A percentile compares a stretch with the other conserved stretches of the same genome.
Conservation (phyloP, 2,329 filamentous ascomycete genomes). For the Sclerotinia borealis region DNA sequence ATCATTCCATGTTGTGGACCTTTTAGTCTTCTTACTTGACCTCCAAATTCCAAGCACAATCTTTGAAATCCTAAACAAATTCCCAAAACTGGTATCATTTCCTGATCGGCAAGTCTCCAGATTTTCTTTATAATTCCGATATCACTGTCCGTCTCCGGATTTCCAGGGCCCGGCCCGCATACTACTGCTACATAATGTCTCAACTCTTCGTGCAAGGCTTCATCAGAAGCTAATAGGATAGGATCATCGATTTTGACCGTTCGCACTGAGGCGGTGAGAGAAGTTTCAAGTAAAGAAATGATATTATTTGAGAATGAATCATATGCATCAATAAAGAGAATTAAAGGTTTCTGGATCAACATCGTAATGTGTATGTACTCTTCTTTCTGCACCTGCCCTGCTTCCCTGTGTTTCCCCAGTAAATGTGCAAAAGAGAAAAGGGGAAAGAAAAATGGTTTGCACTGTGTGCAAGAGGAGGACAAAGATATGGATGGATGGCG, state of each 20-base stretch:
- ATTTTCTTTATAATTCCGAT: conserved; percentile 75
- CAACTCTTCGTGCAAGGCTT: conserved; percentile 45
- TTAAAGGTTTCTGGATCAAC: conserved; percentile 34
- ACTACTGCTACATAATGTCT: conserved; percentile 74
- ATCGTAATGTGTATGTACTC: conserved; percentile 19
- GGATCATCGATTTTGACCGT: conserved; percentile 67
- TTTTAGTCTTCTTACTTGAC: conserved; percentile 45
- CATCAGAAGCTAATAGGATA: conserved; percentile 38
- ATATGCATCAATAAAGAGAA: conserved; percentile 91
- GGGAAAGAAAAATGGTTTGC: background rate
- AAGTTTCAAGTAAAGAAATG: conserved; percentile 68
- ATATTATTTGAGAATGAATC: conserved; percentile 98
- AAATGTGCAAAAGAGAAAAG: background rate
- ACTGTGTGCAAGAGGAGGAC: background rate
- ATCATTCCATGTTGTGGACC: conserved; percentile 58
- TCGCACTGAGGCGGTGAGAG: conserved; percentile 61
- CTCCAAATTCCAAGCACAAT: conserved; percentile 53
- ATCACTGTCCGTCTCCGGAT: conserved; percentile 65
- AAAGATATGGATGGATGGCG: conserved; percentile 7
- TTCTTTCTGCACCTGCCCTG: background rate
- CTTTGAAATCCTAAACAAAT: conserved; percentile 70
- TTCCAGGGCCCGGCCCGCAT: conserved; percentile 84
- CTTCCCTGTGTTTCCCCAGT: background rate
- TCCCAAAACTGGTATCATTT: conserved; percentile 70
- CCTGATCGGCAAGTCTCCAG: conserved; percentile 57